A percentile compares a stretch with the other conserved stretches of the same genome.
Evolutionary conservation across 441 rosid species (phyloP).

Genomic region (Rhodomyrtus psidioides): DNA sequence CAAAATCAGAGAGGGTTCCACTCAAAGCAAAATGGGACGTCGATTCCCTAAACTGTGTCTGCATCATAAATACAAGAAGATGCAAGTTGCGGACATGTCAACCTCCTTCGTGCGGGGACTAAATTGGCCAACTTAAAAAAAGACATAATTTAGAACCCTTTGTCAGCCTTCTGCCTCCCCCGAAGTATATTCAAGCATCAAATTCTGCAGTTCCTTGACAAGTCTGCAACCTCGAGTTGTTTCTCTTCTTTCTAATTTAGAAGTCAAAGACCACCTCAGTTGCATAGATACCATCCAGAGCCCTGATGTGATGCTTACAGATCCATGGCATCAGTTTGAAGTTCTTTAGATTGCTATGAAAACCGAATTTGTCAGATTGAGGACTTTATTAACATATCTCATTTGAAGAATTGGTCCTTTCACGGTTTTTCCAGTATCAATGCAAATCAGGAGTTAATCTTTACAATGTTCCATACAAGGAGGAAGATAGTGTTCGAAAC

Average conservation of each 20-base stretch:
- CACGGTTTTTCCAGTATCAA: background rate
- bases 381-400: background rate
- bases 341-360: background rate
- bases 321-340: background rate
- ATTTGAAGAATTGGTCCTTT: background rate
- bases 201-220: background rate
- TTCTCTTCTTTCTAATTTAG: background rate
- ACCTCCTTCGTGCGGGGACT: background rate
- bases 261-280: background rate
- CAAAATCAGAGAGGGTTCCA: background rate
- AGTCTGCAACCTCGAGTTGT: background rate
- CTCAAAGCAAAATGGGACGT: background rate
- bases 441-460: background rate
- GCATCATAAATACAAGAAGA: background rate
- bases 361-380: background rate
- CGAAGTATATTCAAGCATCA: background rate
- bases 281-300: background rate
- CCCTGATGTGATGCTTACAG: background rate
- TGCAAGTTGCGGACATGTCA: background rate
- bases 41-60: background rate
- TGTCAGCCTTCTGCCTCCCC: background rate
- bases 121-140: background rate
- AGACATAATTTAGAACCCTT: background rate
- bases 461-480: background rate
- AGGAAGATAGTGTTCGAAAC: too few relatives aligned